Evolutionary conservation across 495 filamentous ascomycete species (phyloP).

Genomic region (Bryoglossum gracile): DNA sequence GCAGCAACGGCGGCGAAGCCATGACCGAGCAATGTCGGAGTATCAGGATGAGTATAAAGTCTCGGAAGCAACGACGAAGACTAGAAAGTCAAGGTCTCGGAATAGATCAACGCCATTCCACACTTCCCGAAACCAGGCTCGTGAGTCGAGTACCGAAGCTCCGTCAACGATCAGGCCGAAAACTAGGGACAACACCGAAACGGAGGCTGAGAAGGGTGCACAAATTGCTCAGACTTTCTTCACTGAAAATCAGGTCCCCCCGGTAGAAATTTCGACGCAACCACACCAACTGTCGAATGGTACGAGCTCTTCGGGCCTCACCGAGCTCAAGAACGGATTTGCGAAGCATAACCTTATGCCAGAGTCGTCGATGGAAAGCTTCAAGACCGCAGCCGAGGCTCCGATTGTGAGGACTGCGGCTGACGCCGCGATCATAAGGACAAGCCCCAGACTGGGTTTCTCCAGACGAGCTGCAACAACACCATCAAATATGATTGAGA

Average conservation of each 20-base stretch:
- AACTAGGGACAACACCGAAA: neutral
- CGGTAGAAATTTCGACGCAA: too few relatives aligned
- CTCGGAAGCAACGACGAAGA: neutral
- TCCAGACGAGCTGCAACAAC: slow-evolving; percentile 5
- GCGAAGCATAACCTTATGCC: too few relatives aligned
- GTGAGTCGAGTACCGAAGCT: neutral
- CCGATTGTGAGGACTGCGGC: slow-evolving; percentile 2
- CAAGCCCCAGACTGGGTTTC: neutral
- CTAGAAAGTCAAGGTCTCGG: neutral
- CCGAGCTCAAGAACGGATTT: neutral
- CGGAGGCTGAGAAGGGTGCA: neutral
- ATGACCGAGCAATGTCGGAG: slow-evolving; percentile 1
- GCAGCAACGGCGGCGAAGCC: slow-evolving; percentile 6
- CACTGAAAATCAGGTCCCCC: too few relatives aligned
- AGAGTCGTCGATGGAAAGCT: neutral
- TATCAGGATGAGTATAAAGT: neutral
- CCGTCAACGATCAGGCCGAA: neutral
- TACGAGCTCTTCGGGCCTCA: too few relatives aligned
- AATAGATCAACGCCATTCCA: slow-evolving; percentile 2
- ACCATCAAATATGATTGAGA: neutral
- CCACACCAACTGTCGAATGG: too few relatives aligned
- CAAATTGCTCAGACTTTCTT: neutral
- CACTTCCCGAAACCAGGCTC: neutral
- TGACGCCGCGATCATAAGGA: too few relatives aligned
- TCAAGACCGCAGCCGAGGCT: slow-evolving; percentile 2